Evolutionary conservation across 2,329 filamentous ascomycete species (phyloP).

Genomic region (Fusarium sulawesiense): DNA sequence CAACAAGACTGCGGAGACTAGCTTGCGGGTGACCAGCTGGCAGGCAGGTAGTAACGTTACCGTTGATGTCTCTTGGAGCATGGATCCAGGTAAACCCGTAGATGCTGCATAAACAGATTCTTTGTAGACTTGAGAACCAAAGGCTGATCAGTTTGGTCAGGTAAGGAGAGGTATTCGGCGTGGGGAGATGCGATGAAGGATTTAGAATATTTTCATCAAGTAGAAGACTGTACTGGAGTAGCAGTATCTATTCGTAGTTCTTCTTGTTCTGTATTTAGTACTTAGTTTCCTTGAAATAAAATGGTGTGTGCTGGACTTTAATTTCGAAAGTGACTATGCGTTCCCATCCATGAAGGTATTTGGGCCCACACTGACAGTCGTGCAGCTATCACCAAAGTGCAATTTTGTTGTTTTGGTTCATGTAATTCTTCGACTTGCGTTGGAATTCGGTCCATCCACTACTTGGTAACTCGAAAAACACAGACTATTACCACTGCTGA

Average conservation of each 20-base stretch:
- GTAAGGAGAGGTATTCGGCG: background rate
- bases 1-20: background rate
- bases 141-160: background rate
- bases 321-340: background rate
- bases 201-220: background rate
- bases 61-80: background rate
- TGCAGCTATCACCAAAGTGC: background rate
- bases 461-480: background rate
- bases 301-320: background rate
- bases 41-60: background rate
- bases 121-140: background rate
- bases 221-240: background rate
- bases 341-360: background rate
- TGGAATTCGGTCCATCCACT: background rate
- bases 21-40: background rate
- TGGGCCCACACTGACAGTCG: constrained; percentile 2
- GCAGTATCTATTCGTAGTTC: background rate
- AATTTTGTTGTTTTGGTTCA: background rate
- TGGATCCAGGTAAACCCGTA: background rate
- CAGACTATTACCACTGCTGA: fast-evolving
- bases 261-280: background rate
- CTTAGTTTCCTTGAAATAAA: background rate
- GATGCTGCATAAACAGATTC: background rate
- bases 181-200: background rate
- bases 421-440: background rate